phyloP scores from a whole-genome alignment of 2,329 filamentous ascomycete genomes.

The Alternaria sp. region DNA sequence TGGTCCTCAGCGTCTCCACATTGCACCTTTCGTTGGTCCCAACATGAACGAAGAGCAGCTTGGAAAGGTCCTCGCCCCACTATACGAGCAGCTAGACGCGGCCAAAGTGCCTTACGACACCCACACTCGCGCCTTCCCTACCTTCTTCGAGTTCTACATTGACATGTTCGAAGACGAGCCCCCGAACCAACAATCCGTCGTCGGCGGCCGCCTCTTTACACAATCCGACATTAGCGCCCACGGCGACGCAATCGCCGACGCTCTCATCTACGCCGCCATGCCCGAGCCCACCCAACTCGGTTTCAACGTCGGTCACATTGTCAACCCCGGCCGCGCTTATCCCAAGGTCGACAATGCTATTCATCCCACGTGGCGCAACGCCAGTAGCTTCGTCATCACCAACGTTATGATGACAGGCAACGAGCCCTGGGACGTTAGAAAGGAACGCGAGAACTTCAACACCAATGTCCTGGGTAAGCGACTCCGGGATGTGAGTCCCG shows the following conservation, averaged over 20 bases:
- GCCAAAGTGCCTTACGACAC: constrained; percentile 43
- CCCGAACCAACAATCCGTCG: constrained; percentile 38
- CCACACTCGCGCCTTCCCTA: constrained; percentile 41
- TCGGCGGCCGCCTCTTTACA: constrained; percentile 46
- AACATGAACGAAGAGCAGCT: constrained; percentile 42
- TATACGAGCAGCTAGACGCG: constrained; percentile 40
- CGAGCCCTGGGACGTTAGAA: constrained; percentile 44
- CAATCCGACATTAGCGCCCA: constrained; percentile 37
- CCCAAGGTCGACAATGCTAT: constrained; percentile 46
- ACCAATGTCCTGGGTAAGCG: constrained; percentile 43
- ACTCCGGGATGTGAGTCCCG: constrained; percentile 39
- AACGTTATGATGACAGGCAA: constrained; percentile 41
- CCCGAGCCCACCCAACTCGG: constrained; percentile 33
- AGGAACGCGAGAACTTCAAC: constrained; percentile 36
- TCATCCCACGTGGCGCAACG: constrained; percentile 46
- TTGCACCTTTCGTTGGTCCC: constrained; percentile 46
- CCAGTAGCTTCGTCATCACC: constrained; percentile 47
- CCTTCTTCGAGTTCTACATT: constrained; percentile 48
- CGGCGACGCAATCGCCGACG: constrained; percentile 36
- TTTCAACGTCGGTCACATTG: constrained; percentile 45
- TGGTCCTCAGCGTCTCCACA: constrained; percentile 38
- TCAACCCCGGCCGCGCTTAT: constrained; percentile 42
- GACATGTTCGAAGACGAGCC: constrained; percentile 49
- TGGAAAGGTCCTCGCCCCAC: constrained; percentile 36
- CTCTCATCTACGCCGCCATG: constrained; percentile 34